Evolutionary conservation across 2,329 filamentous ascomycete genomes (phyloP).

Genomic region (Xylariaceae sp.): DNA sequence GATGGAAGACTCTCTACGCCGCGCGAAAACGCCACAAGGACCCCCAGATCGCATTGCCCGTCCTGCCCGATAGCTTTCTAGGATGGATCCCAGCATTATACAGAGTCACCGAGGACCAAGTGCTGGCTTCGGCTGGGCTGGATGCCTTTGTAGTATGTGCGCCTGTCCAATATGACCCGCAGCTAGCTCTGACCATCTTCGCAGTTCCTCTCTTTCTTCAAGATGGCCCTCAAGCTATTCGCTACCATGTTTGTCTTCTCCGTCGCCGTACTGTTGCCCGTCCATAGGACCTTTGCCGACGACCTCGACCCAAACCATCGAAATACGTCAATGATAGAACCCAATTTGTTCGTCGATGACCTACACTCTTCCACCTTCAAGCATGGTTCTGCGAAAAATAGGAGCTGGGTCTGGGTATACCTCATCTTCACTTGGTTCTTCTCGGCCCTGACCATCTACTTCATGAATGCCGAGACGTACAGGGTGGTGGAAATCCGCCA

Average conservation of each 20-base stretch:
- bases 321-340: not conserved
- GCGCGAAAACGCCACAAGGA: slow-evolving; percentile 77
- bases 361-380: slow-evolving; percentile 6
- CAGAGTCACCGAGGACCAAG: slow-evolving; percentile 81
- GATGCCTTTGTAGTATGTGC: slow-evolving; percentile 81
- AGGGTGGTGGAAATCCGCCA: slow-evolving; percentile 84
- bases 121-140: slow-evolving; percentile 84
- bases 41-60: slow-evolving; percentile 61
- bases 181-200: slow-evolving; percentile 31
- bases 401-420: slow-evolving; percentile 81
- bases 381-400: slow-evolving; percentile 21
- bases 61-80: slow-evolving; percentile 79
- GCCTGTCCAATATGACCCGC: too few relatives aligned
- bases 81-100: slow-evolving; percentile 91
- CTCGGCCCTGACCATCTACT: slow-evolving; percentile 74
- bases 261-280: slow-evolving; percentile 74
- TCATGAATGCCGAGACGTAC: slow-evolving; percentile 79
- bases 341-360: slow-evolving; percentile 6
- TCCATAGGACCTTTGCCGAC: slow-evolving; percentile 67
- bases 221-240: slow-evolving; percentile 86
- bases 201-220: slow-evolving; percentile 85
- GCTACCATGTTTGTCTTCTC: slow-evolving; percentile 78
- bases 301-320: slow-evolving; percentile 2
- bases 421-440: slow-evolving; percentile 95
- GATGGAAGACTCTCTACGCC: slow-evolving; percentile 89